These are phyloP conservation scores for Phialemoniopsis sp. DNA, from an alignment of 2,329 filamentous ascomycete species.

Conservation along the genomic window DNA sequence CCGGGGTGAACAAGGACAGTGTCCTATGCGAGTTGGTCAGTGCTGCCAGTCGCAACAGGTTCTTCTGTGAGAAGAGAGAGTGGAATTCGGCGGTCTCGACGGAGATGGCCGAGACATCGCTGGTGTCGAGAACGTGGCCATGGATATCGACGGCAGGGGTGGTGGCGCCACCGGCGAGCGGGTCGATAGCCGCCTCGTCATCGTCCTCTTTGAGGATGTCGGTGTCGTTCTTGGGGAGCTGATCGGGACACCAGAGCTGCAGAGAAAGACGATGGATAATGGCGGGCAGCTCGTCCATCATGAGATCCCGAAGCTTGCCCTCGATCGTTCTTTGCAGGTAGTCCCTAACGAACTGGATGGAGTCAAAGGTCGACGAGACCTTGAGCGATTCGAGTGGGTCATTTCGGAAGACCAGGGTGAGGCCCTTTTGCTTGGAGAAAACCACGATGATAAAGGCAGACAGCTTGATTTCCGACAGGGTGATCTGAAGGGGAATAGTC, in stretches of 20 bases:
- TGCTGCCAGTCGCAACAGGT: constrained; percentile 75
- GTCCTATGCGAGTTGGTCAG: constrained; percentile 87
- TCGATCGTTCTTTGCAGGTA: constrained; percentile 97
- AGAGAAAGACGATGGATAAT: constrained; percentile 93
- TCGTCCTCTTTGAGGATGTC: constrained; percentile 44
- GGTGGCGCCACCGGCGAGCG: constrained; percentile 56
- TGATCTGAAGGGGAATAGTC: constrained; percentile 97
- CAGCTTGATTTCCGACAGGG: constrained; percentile 88
- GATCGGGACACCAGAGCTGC: constrained; percentile 85
- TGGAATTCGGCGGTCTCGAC: constrained; percentile 76
- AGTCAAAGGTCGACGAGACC: constrained; percentile 98
- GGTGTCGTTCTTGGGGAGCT: constrained; percentile 63
- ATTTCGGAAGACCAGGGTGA: constrained; percentile 96
- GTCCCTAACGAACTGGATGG: constrained; percentile 95
- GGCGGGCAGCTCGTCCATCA: constrained; percentile 96
- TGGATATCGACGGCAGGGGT: constrained; percentile 78
- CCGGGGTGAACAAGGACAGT: constrained; percentile 84
- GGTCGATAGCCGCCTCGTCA: constrained; percentile 66
- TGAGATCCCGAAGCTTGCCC: constrained; percentile 82
- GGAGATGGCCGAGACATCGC: constrained; percentile 70
- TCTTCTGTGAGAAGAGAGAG: constrained; percentile 93
- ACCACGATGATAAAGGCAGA: constrained; percentile 97
- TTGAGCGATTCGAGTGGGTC: constrained; percentile 96
- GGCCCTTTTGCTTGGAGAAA: constrained; percentile 94
- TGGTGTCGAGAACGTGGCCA: constrained; percentile 72